phyloP scores from a whole-genome alignment of 352 stramenopile genomes.

The Saprolegnia diclina region DNA sequence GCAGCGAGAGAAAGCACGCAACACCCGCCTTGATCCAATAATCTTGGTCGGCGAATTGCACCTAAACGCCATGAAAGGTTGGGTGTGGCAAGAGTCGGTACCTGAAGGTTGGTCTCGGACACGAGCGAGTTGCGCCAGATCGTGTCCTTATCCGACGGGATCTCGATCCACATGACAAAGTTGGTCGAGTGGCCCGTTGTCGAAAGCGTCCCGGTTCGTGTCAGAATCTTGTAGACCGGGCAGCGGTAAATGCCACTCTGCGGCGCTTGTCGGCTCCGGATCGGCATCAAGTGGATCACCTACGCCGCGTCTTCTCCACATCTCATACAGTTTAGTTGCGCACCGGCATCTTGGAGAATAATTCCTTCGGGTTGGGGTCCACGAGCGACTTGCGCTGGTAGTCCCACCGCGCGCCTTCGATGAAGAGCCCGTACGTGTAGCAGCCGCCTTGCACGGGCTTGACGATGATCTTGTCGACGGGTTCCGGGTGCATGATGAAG shows the following conservation, averaged over 20 bases:
- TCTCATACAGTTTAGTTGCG: too few species aligned
- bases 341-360: slow-evolving; percentile 45
- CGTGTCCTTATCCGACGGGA: slow-evolving; percentile 77
- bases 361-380: slow-evolving; percentile 42
- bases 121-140: slow-evolving; percentile 86
- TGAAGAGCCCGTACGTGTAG: slow-evolving; percentile 88
- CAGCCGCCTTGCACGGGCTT: slow-evolving; percentile 67
- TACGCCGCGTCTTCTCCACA: neutral
- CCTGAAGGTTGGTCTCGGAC: slow-evolving; percentile 90
- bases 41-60: slow-evolving; percentile 88
- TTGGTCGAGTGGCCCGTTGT: slow-evolving; percentile 96
- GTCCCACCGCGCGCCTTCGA: slow-evolving; percentile 90
- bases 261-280: slow-evolving; percentile 50
- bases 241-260: slow-evolving; percentile 74
- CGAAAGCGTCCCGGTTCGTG: slow-evolving; percentile 85
- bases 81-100: slow-evolving; percentile 24
- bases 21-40: slow-evolving; percentile 96
- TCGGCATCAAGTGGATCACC: slow-evolving; percentile 74
- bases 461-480: slow-evolving; percentile 44
- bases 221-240: slow-evolving; percentile 88
- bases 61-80: slow-evolving; percentile 36
- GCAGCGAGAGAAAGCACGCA: slow-evolving; percentile 88
- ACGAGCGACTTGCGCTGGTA: slow-evolving; percentile 38
- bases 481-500: slow-evolving; percentile 74
- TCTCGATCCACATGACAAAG: slow-evolving; percentile 97